Conservation (phyloP, 192 early-diverging fungal genomes). For the Rhizoclosmatium globosum region DNA sequence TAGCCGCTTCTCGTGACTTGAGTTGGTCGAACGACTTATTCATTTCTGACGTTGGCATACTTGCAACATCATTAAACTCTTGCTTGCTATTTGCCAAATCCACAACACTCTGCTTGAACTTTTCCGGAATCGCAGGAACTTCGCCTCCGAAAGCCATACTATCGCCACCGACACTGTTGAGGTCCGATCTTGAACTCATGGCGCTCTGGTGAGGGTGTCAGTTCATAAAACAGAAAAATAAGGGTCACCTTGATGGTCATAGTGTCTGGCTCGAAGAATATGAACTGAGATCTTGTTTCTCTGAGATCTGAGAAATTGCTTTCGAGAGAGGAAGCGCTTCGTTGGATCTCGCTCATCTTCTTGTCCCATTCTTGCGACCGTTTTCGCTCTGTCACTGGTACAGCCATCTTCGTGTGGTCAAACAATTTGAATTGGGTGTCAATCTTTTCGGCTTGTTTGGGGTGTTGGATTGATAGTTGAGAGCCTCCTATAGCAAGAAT, state of each 20-base stretch:
- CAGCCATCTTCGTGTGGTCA: slow-evolving; percentile 70
- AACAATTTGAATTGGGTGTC: slow-evolving; percentile 82
- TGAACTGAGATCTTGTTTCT: slow-evolving; percentile 11
- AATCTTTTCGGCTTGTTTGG: slow-evolving; percentile 70
- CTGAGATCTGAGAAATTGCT: background rate
- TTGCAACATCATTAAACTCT: background rate
- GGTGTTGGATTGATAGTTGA: slow-evolving; percentile 4
- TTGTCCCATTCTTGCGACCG: slow-evolving; percentile 30
- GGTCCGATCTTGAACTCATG: background rate
- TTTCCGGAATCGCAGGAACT: too few species aligned
- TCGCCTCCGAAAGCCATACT: background rate
- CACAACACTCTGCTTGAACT: too few species aligned
- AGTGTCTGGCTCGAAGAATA: slow-evolving; percentile 16
- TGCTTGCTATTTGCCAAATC: too few species aligned
- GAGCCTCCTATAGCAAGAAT: slow-evolving; percentile 9
- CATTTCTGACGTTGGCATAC: background rate
- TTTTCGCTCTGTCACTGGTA: slow-evolving; percentile 4
- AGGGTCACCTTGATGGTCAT: background rate
- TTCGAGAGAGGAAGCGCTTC: background rate
- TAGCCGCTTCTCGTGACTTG: background rate
- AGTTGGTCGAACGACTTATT: background rate
- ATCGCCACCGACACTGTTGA: background rate
- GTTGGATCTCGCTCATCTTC: slow-evolving; percentile 17
- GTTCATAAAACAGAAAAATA: background rate
- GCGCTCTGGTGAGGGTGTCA: background rate